Evolutionary conservation across 148 eudicot genomes (phyloP), one percentile per base, ranked within the genome.

Genomic region (Spergularia marina): DNA sequence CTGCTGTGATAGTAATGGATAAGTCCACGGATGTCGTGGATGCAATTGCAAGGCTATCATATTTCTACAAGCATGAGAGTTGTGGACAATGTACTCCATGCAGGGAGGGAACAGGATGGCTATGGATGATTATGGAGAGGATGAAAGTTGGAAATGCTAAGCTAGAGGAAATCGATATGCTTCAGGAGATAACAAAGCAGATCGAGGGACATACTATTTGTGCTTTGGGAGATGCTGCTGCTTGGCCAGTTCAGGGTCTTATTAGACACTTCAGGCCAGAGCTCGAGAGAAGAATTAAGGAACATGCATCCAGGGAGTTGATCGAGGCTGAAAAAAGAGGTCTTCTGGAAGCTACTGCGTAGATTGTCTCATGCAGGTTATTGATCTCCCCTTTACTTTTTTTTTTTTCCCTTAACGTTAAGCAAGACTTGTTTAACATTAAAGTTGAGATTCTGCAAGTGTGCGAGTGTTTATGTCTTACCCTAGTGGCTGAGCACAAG

Each of bases 181-280:
- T 94, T 70, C 97, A 94, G 58, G 97, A 94, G 80, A 82, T 94
- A 83, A 94, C 98, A 18, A 91, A 94, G 86, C 98, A 91, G 85
- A 94, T 91, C 66, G 97, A 91, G 84, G 98, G 98, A 68, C 97
- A 94, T 73, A 94, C 98, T 2, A 91, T 91, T 9, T 94, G 98
- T 83, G 98, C 98, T 0, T 78, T 91, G 84, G 98, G 97, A 41
- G 97, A 90, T 85, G 98, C 97, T 65, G 98, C 97, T 82, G 97
- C 97, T 76, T 91, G 97, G 97, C 98, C 98, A 14, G 96, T 94
- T 76, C 98, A 94, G 85, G 97, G 98, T 78, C 97, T 91, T 63
- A 91, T 94, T 39, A 86, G 97, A 83, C 97, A 94, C 72, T 94
- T 94, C 70, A 88, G 98, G 75, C 97, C 96, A 7, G 98, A 94